Base-by-base conservation (phyloP, 306 rosid species). In the Cajanus cajan region DNA sequence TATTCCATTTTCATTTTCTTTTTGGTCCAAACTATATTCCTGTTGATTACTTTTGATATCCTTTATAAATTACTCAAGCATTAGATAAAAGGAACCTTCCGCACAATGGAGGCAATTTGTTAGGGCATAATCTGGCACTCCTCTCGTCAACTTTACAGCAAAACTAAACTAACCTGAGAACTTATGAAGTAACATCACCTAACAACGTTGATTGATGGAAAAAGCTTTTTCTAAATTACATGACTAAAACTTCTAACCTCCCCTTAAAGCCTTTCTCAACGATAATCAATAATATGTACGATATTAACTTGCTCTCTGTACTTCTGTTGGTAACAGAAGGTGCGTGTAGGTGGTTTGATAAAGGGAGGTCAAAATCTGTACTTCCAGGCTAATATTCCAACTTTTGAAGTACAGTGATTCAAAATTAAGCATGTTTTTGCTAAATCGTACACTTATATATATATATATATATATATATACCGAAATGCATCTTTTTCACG, bases 161-260 rank as follows among this genome's bases (percentile, higher is more conserved):
- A 63, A 47, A 48, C 50, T 45, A 34, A 71, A 84, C 86, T 82
- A 75, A 85, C 83, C 74, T 85, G 90, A 64, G 89, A 50, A 76
- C 16, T 6, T 62, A 75, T n/a, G 64, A 57, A 77, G 37, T 43
- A 34, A 21, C 41, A 47, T 78, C 28, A 84, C 78, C 82, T 40
- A 78, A 74, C 73, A 66, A 21, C 36, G 41, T 18, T 50, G 81
- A 50, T 73, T 65, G 43, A 39, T n/a, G n/a, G 37, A 16, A 52
- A 41, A 44, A 82, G 12, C 22, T 15, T 2, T 8, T 19, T 58
- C 66, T 18, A 37, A 37, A 37, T 50, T 76, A 47, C 21, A 61
- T 61, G 44, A 69, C 61, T 48, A 24, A 4, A 36, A 77, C 57
- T 37, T 73, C 64, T 18, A 22, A 45, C 71, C 12, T 14, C 41